phyloP scores from a whole-genome alignment of 2,329 filamentous ascomycete genomes.

The Colletotrichum theobromicola region DNA sequence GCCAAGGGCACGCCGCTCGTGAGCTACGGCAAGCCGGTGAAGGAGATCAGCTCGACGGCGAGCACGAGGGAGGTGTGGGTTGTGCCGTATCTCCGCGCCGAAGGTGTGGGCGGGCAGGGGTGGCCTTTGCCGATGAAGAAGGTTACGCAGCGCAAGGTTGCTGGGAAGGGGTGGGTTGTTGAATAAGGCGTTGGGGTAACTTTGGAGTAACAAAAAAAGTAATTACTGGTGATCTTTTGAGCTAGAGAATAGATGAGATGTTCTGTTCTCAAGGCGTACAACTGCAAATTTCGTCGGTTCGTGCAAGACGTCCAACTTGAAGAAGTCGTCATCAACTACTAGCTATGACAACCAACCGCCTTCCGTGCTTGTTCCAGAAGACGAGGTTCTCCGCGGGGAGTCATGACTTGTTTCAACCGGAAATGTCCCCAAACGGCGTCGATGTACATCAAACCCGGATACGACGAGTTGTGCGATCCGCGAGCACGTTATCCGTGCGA shows the following conservation, averaged over 20 bases:
- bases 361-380: background rate
- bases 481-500: background rate
- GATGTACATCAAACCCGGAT: background rate
- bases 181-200: slow-evolving; percentile 40
- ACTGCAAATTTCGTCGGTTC: background rate
- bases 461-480: background rate
- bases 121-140: slow-evolving; percentile 89
- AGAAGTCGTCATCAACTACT: background rate
- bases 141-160: slow-evolving; percentile 78
- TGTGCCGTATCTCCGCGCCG: slow-evolving; percentile 75
- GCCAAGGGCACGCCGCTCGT: slow-evolving; percentile 86
- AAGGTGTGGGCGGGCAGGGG: slow-evolving; percentile 69
- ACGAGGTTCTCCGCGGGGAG: background rate
- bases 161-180: slow-evolving; percentile 77
- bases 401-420: background rate
- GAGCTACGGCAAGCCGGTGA: slow-evolving; percentile 88
- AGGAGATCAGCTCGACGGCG: slow-evolving; percentile 65
- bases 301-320: background rate
- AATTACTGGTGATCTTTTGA: background rate
- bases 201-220: background rate
- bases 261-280: background rate
- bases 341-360: background rate
- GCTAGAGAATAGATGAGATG: background rate
- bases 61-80: slow-evolving; percentile 79
- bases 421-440: background rate